Evolutionary conservation across 768 basidiomycete genomes (phyloP).

Genomic region (Suillus luteus): DNA sequence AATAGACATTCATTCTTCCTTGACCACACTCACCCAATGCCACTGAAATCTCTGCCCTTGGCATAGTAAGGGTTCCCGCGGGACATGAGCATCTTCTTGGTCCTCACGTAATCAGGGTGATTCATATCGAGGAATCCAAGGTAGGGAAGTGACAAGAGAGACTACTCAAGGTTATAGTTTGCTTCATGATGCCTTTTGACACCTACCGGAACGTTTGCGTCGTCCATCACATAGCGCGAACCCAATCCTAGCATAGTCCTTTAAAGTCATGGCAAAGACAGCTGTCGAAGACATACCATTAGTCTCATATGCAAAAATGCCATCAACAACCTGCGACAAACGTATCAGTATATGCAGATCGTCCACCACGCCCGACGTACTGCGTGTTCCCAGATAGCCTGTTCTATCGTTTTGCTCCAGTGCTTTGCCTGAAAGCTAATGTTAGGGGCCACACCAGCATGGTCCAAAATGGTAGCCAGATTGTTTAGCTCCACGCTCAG

Average conservation of each 20-base stretch:
- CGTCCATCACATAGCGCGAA: conserved; percentile 78
- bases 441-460: conserved; percentile 46
- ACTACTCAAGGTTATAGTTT: conserved; percentile 40
- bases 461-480: conserved; percentile 60
- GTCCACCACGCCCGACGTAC: conserved; percentile 35
- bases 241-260: conserved; percentile 51
- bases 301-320: conserved; percentile 76
- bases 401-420: conserved; percentile 58
- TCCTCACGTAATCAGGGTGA: conserved; percentile 62
- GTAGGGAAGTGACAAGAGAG: conserved; percentile 77
- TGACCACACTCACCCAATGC: conserved; percentile 57
- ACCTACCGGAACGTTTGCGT: conserved; percentile 80
- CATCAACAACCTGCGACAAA: conserved; percentile 52
- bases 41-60: conserved; percentile 62
- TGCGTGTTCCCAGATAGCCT: conserved; percentile 64
- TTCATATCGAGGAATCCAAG: conserved; percentile 70
- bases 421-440: conserved; percentile 53
- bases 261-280: not conserved
- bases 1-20: not conserved
- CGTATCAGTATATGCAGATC: conserved; percentile 6
- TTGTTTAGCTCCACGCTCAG: conserved; percentile 70
- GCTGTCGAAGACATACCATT: conserved; percentile 48
- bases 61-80: conserved; percentile 70
- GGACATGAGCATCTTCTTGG: conserved; percentile 63
- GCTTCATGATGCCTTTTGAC: not conserved